These are phyloP conservation scores for Phlyctochytrium planicorne DNA, from an alignment of 192 early-diverging fungal genomes.

Conservation along the genomic window DNA sequence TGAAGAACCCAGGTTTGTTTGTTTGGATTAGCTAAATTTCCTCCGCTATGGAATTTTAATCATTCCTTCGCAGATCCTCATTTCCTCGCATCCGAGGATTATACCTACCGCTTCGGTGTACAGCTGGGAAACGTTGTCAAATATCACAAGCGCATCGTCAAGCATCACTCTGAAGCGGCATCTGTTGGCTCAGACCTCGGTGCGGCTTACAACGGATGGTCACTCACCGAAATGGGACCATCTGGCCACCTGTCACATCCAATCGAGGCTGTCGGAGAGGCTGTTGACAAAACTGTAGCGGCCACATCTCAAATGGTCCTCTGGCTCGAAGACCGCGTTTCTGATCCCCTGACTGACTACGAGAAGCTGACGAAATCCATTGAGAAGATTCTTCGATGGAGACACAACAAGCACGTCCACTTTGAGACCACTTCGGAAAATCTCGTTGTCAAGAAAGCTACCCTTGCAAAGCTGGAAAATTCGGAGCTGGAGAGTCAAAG, in stretches of 20 bases:
- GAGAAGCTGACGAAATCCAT: conserved; percentile 84
- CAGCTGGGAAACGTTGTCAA: conserved; percentile 79
- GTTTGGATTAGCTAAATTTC: no score
- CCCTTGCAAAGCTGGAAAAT: conserved; percentile 38
- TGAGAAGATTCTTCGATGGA: conserved; percentile 80
- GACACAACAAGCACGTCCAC: conserved; percentile 79
- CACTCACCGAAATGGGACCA: conserved; percentile 68
- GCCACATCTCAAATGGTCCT: conserved; percentile 68
- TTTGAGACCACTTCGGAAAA: conserved; percentile 45
- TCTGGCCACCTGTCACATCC: conserved; percentile 64
- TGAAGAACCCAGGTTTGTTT: conserved; percentile 40
- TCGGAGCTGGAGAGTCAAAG: conserved; percentile 66
- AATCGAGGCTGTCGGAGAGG: conserved; percentile 91
- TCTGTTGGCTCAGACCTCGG: conserved; percentile 85
- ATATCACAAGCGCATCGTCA: conserved; percentile 71
- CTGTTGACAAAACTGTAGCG: conserved; percentile 80
- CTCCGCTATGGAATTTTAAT: not conserved
- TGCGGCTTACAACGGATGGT: conserved; percentile 92
- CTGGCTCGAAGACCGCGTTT: conserved; percentile 73
- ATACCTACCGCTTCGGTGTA: conserved; percentile 81
- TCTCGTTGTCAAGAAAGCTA: conserved; percentile 34
- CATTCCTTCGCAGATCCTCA: conserved; percentile 60
- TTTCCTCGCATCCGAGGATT: conserved; percentile 89
- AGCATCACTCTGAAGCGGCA: conserved; percentile 63
- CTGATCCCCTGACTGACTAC: conserved; percentile 86